Conservation (phyloP, 2,329 filamentous ascomycete genomes). For the Beauveria medogensis region DNA sequence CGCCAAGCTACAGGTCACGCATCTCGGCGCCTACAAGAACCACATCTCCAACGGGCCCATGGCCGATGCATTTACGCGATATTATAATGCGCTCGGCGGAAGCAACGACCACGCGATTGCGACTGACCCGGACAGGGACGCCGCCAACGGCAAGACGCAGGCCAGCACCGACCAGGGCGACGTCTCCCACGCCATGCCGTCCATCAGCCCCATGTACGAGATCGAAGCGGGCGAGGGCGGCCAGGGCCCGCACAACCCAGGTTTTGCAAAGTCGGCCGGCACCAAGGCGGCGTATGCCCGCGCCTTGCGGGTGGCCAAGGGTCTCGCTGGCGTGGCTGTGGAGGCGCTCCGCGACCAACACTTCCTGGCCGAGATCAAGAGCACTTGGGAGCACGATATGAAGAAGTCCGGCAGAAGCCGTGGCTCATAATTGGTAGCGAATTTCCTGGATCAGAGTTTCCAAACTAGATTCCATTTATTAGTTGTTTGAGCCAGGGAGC, state of each 20-base stretch:
- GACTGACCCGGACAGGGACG: conserved; percentile 31
- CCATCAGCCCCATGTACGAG: conserved; percentile 42
- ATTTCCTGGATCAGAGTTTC: background rate
- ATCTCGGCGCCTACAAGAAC: conserved; percentile 39
- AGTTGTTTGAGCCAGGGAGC: background rate
- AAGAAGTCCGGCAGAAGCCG: background rate
- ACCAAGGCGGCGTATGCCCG: conserved; percentile 38
- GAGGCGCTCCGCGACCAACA: conserved; percentile 36
- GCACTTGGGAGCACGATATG: conserved; percentile 10
- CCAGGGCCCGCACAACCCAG: conserved; percentile 45
- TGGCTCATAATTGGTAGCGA: background rate
- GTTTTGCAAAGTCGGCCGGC: conserved; percentile 43
- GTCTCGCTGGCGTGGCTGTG: conserved; percentile 37
- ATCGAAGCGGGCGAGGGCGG: conserved; percentile 26
- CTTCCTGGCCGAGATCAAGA: conserved; percentile 33
- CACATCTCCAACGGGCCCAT: conserved; percentile 46
- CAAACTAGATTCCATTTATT: too few relatives aligned
- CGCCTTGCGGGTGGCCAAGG: conserved; percentile 38
- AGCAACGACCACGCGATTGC: conserved; percentile 21
- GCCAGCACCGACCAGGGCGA: conserved; percentile 55
- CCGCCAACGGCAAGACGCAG: conserved; percentile 33
- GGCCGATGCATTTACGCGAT: conserved; percentile 34
- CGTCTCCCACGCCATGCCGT: conserved; percentile 49
- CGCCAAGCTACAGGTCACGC: conserved; percentile 33
- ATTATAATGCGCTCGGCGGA: conserved; percentile 31